phyloP scores from a whole-genome alignment of 2,329 filamentous ascomycete genomes.

The Botrytis elliptica region DNA sequence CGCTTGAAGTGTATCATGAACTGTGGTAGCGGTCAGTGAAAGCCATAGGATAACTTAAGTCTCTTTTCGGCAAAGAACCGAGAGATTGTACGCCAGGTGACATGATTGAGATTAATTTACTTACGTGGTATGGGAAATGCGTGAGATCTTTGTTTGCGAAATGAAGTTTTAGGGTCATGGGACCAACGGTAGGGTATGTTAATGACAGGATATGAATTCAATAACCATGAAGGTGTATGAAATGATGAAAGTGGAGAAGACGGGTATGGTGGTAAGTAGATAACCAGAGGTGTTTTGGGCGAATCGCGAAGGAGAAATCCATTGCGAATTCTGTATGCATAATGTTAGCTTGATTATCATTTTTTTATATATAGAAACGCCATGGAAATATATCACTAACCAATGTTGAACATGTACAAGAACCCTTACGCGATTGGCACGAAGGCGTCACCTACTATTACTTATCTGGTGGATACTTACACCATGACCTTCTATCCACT shows the following conservation, averaged over 20 bases:
- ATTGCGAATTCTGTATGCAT: conserved; percentile 32
- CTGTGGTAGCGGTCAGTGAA: conserved; percentile 47
- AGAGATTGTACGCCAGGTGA: background rate
- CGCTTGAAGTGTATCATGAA: conserved; percentile 56
- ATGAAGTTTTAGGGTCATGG: conserved; percentile 24
- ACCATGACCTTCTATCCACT: background rate
- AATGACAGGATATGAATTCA: conserved; percentile 44
- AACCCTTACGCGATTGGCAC: background rate
- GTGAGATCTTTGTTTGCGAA: background rate
- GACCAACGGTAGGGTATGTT: conserved; percentile 62
- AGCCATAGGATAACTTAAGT: background rate
- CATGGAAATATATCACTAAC: conserved; percentile 12
- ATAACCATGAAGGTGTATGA: conserved; percentile 42
- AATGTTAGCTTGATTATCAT: conserved; percentile 23
- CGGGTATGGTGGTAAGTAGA: conserved; percentile 55
- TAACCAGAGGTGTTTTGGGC: conserved; percentile 47
- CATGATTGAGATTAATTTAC: background rate
- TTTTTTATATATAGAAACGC: background rate
- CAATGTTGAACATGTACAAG: conserved; percentile 1
- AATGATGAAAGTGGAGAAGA: conserved; percentile 41
- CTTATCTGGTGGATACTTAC: background rate
- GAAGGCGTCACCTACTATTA: background rate
- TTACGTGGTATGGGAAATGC: conserved; percentile 18
- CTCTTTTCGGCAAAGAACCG: background rate
- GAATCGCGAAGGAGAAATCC: conserved; percentile 27